Conservation (phyloP, 129 eudicot species). For the Artemisia annua region DNA sequence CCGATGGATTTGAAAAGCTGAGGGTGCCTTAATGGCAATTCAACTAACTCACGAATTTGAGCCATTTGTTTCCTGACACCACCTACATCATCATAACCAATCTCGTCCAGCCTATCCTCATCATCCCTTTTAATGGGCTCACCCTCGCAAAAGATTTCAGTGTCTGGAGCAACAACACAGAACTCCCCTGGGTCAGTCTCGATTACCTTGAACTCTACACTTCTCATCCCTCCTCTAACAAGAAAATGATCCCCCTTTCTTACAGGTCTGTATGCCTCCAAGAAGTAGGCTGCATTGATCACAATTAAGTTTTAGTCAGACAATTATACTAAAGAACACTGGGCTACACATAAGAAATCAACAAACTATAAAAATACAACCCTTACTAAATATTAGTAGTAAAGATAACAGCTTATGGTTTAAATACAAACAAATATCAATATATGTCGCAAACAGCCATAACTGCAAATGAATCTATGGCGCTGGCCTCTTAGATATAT, state of each 20-base stretch:
- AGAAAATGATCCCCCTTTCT: constrained; percentile 80
- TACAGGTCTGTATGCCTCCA: constrained; percentile 76
- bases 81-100: constrained; percentile 86
- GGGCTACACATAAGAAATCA: constrained; percentile 2
- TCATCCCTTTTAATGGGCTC: constrained; percentile 81
- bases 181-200: constrained; percentile 84
- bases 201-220: constrained; percentile 76
- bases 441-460: too few species aligned
- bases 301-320: constrained; percentile 1
- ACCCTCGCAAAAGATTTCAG: constrained; percentile 83
- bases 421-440: too few species aligned
- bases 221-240: constrained; percentile 83
- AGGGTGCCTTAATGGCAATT: constrained; percentile 69
- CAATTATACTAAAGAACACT: not conserved
- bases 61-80: constrained; percentile 89
- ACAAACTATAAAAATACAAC: not conserved
- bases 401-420: not conserved
- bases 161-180: constrained; percentile 86
- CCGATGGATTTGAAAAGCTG: constrained; percentile 75
- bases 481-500: too few species aligned
- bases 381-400: not conserved
- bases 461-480: too few species aligned
- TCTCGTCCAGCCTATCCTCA: constrained; percentile 70
- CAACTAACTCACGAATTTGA: constrained; percentile 80
- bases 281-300: constrained; percentile 57